These are phyloP conservation scores for Solanum sejunctum DNA, from an alignment of 257 asterid genomes.

Conservation along the genomic window DNA sequence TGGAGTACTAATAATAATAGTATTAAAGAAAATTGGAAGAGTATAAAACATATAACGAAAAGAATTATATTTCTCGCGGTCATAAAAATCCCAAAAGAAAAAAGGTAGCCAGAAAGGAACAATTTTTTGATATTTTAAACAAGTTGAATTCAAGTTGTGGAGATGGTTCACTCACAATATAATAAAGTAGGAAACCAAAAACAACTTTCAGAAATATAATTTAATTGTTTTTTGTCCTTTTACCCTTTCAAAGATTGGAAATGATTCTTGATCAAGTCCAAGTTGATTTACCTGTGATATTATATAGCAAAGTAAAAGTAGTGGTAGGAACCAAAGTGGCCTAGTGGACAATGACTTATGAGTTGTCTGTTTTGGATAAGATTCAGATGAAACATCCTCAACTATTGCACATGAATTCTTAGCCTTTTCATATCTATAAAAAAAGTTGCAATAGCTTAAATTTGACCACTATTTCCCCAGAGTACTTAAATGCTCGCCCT, in stretches of 20 bases:
- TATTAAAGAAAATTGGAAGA: background rate
- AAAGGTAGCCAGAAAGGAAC: background rate
- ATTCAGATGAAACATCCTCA: background rate
- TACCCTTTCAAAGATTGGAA: background rate
- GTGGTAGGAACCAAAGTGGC: background rate
- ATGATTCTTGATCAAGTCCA: background rate
- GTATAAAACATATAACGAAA: background rate
- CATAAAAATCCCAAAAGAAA: background rate
- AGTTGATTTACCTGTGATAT: background rate
- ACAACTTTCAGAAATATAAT: background rate
- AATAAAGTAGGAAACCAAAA: background rate
- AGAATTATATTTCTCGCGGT: background rate
- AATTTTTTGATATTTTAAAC: background rate
- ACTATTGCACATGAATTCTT: background rate
- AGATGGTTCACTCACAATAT: background rate
- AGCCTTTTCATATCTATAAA: background rate
- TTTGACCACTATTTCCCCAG: background rate
- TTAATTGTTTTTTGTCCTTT: background rate
- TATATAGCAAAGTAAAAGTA: background rate
- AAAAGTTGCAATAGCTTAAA: background rate
- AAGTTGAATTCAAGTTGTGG: background rate
- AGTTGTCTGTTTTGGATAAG: background rate
- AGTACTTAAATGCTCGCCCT: background rate
- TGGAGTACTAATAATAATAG: background rate
- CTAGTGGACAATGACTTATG: background rate